Conservation (phyloP, 2,329 filamentous ascomycete species). For the Diaporthe citrichinensis region DNA sequence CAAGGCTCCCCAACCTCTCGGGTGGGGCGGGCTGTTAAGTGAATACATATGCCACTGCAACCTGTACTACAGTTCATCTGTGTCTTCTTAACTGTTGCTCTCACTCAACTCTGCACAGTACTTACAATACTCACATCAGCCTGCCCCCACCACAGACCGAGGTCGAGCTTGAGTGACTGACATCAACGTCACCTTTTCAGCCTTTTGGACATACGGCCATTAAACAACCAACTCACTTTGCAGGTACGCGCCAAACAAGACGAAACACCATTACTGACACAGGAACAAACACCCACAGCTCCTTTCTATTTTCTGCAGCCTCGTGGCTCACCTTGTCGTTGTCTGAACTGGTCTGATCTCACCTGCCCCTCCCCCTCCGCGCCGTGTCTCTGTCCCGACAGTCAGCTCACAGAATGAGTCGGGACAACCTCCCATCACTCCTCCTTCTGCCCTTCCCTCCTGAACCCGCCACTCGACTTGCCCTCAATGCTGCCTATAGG, state of each 20-base stretch:
- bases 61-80: fast-evolving
- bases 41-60: neutral
- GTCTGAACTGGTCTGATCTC: neutral
- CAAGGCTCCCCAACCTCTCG: neutral
- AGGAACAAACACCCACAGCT: neutral
- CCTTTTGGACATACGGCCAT: neutral
- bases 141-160: neutral
- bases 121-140: neutral
- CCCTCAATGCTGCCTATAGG: constrained; percentile 72
- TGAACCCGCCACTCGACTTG: constrained; percentile 62
- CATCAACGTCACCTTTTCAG: constrained; percentile 5
- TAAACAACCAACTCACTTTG: neutral
- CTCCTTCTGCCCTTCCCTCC: constrained; percentile 77
- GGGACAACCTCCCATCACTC: constrained; percentile 60
- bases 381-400: neutral
- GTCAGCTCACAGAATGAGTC: constrained; percentile 42
- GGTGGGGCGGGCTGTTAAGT: neutral
- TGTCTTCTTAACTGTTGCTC: neutral
- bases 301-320: neutral
- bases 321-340: neutral
- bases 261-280: neutral
- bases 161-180: neutral
- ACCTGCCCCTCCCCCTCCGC: neutral
- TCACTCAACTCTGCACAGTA: neutral
- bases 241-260: neutral